phyloP scores from a whole-genome alignment of 345 rosid genomes.

The Eutrema yunnanense region DNA sequence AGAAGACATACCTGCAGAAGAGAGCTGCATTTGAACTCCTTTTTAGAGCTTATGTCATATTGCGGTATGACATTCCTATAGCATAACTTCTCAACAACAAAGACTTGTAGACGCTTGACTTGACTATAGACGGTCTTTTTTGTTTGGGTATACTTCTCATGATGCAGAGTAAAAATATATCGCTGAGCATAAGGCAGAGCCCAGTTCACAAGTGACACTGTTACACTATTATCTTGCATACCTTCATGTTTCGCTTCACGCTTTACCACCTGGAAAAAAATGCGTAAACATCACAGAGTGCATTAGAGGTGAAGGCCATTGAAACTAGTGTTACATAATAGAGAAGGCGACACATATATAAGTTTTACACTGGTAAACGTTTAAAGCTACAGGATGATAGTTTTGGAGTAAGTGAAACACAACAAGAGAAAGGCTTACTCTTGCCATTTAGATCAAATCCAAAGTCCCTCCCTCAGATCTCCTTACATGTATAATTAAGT shows the following conservation, averaged over 20 bases:
- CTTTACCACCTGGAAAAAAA: slow-evolving; percentile 54
- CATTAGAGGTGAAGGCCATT: not conserved
- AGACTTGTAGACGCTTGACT: slow-evolving; percentile 41
- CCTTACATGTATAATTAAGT: not conserved
- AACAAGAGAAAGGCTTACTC: slow-evolving; percentile 9
- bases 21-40: slow-evolving; percentile 50
- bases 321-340: not conserved
- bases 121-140: slow-evolving; percentile 43
- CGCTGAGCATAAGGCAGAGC: slow-evolving; percentile 94
- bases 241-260: slow-evolving; percentile 67
- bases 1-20: slow-evolving; percentile 60
- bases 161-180: slow-evolving; percentile 54
- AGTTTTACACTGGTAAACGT: slow-evolving; percentile 10
- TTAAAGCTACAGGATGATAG: slow-evolving; percentile 1
- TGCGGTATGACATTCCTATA: slow-evolving; percentile 59
- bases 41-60: slow-evolving; percentile 40
- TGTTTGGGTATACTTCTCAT: slow-evolving; percentile 46
- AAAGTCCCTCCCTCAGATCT: not conserved
- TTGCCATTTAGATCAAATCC: not conserved
- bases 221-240: slow-evolving; percentile 40
- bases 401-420: slow-evolving; percentile 1
- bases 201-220: slow-evolving; percentile 71
- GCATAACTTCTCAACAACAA: slow-evolving; percentile 65
- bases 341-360: not conserved
- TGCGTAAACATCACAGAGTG: not conserved